Percentiles rank a stretch among this genome's conserved stretches.
These are phyloP conservation scores for Pseudogymnoascus sp. DNA, from an alignment of 2,329 filamentous ascomycete genomes.

Conservation along the genomic window DNA sequence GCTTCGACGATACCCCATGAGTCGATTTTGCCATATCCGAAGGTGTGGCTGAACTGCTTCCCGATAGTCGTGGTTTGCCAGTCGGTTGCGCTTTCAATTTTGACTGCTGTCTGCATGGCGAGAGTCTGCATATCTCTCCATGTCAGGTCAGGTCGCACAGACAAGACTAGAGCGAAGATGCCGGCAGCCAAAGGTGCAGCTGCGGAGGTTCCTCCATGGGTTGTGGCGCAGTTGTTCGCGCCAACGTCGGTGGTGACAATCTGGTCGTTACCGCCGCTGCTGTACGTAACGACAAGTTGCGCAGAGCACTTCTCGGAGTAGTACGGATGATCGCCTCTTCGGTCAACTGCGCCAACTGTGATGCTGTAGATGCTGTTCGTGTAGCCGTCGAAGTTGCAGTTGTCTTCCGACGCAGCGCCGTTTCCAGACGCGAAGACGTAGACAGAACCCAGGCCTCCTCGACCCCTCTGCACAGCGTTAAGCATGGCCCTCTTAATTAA, in stretches of 20 bases:
- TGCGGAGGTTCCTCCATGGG: slow-evolving; percentile 92
- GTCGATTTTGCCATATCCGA: slow-evolving; percentile 92
- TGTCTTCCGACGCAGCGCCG: slow-evolving; percentile 77
- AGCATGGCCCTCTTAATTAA: slow-evolving; percentile 87
- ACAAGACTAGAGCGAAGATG: slow-evolving; percentile 80
- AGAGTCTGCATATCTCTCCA: slow-evolving; percentile 97
- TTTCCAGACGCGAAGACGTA: slow-evolving; percentile 98
- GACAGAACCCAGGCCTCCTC: slow-evolving; percentile 75
- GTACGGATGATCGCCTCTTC: slow-evolving; percentile 79
- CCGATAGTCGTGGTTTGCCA: slow-evolving; percentile 79
- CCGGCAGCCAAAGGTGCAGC: slow-evolving; percentile 89
- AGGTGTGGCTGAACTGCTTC: slow-evolving; percentile 87
- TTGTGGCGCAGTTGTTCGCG: slow-evolving; percentile 64
- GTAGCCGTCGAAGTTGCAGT: slow-evolving; percentile 99
- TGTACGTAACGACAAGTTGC: slow-evolving; percentile 92
- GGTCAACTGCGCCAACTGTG: slow-evolving; percentile 86
- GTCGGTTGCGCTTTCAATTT: slow-evolving; percentile 65
- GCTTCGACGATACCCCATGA: slow-evolving; percentile 75
- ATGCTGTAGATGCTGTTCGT: slow-evolving; percentile 99
- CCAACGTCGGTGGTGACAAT: slow-evolving; percentile 95
- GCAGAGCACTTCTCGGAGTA: slow-evolving; percentile 97
- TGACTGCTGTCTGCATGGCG: slow-evolving; percentile 74
- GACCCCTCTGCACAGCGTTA: slow-evolving; percentile 82
- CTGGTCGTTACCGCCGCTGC: slow-evolving; percentile 77
- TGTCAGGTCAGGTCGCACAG: slow-evolving; percentile 74